phyloP scores from a whole-genome alignment of 768 basidiomycete species.

The Porphyrellus cyaneotinctus region DNA sequence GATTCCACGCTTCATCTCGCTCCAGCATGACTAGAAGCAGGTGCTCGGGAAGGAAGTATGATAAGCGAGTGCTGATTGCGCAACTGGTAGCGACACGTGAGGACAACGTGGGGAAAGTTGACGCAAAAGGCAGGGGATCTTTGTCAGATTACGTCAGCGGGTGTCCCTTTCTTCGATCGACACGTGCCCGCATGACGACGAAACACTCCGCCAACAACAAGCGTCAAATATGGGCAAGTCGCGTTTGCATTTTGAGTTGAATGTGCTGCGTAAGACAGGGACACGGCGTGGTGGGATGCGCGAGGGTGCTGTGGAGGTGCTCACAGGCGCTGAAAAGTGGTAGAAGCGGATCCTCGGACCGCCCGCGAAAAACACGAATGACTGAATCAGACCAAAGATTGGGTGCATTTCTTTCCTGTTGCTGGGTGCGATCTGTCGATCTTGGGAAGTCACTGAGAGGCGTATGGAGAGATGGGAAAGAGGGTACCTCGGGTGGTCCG shows the following conservation, averaged over 20 bases:
- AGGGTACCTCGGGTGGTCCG: background rate
- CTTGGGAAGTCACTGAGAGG: conserved; percentile 4
- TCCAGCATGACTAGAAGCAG: too few species aligned
- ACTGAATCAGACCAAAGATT: background rate
- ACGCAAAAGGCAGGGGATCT: background rate
- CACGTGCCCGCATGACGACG: conserved; percentile 11
- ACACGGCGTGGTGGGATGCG: conserved; percentile 1
- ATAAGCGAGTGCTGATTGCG: background rate
- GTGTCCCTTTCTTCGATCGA: conserved; percentile 4
- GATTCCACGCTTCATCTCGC: too few species aligned
- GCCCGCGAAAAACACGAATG: background rate
- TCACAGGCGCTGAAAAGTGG: background rate
- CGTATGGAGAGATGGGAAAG: background rate
- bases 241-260: background rate
- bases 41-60: too few species aligned
- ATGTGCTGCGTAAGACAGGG: conserved; percentile 10
- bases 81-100: background rate
- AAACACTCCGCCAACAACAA: background rate
- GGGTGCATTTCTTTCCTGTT: background rate
- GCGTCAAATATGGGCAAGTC: conserved; percentile 1
- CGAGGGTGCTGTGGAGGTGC: background rate
- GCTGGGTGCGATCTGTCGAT: conserved; percentile 2
- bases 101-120: conserved; percentile 2
- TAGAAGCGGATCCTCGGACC: conserved; percentile 5
- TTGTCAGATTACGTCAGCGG: conserved; percentile 3